Base-by-base conservation (phyloP, 805 yeast genomes). In the Nakazawaea ernobii region DNA sequence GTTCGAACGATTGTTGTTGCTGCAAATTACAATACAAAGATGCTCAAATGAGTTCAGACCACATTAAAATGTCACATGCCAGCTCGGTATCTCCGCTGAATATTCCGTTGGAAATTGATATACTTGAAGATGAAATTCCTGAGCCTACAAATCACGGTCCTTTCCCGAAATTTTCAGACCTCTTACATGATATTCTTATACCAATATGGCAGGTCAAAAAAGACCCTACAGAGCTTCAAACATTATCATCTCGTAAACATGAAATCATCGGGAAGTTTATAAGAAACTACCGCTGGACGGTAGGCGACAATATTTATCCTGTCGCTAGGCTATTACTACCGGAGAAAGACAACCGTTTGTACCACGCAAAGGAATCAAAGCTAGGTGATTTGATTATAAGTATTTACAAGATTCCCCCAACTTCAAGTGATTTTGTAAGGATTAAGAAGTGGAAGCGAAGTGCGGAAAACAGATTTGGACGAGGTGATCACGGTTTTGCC, bases 301-400 rank as follows among this genome's bases (percentile, higher is more conserved):
- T 82, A 0, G 89, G 89, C 0, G 62, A 70, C 14, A 75, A 90
- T 60, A 71, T 90, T 3, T 81, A 74, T 54, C 91, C 92, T 0
- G 83, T 83, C 1, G 69, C 86, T 13, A 66, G 80, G 30, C 67
- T 90, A 42, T 67, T 75, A 1, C 61, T 84, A 27, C 89, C 95
- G 0, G 74, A 79, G 45, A 69, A 79, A 44, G 95, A 87, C 54
- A 64, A 63, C 26, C 58, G 67, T 37, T 63, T 73, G 37, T 87
- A 81, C 60, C 73, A 78, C 52, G 68, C 87, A 36, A 81, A 79
- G 58, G 96, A 90, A 52, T 67, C 68, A 15, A 72, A 78, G 0
- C 61, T 91, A 32, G 85, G 83, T 0, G 67, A 63, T 45, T 55
- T 75, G 5, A 52, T 84, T 1, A 59, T 68, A n/a, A 56, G 75